phyloP scores from a whole-genome alignment of 1,284 basidiomycete genomes.

The Ustilago lituana region DNA sequence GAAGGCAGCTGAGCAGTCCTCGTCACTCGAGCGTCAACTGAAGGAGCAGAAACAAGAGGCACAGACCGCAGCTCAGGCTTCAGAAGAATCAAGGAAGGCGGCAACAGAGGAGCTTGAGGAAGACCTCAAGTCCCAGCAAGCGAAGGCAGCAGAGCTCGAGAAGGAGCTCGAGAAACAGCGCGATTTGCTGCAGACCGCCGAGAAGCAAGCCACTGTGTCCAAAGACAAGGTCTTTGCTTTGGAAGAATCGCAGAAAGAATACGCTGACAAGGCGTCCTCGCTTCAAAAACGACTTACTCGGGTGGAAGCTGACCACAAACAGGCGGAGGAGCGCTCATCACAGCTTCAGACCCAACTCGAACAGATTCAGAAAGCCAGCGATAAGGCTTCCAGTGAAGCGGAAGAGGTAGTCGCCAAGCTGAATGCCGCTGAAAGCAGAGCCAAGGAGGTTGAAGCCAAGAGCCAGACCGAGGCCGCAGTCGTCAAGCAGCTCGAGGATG shows the following conservation, averaged over 20 bases:
- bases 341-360: slow-evolving; percentile 20
- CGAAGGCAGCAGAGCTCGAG: slow-evolving; percentile 23
- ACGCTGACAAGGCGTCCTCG: not conserved
- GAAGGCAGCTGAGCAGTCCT: slow-evolving; percentile 17
- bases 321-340: slow-evolving; percentile 21
- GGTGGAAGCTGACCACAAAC: slow-evolving; percentile 18
- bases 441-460: slow-evolving; percentile 27
- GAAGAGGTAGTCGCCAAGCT: slow-evolving; percentile 12
- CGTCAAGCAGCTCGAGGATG: slow-evolving; percentile 28
- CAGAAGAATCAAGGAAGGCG: slow-evolving; percentile 10
- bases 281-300: slow-evolving; percentile 23
- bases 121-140: slow-evolving; percentile 13
- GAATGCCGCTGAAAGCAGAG: slow-evolving; percentile 15
- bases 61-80: slow-evolving; percentile 4
- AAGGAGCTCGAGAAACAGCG: slow-evolving; percentile 25
- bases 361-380: slow-evolving; percentile 14
- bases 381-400: slow-evolving; percentile 9
- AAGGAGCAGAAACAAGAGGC: slow-evolving; percentile 19
- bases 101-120: slow-evolving; percentile 19
- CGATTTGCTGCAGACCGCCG: slow-evolving; percentile 16
- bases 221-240: slow-evolving; percentile 5
- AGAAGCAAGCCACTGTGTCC: slow-evolving; percentile 13
- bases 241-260: slow-evolving; percentile 9
- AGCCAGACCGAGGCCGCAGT: not conserved
- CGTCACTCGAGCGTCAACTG: slow-evolving; percentile 15